A percentile compares a stretch with the other conserved stretches of the same genome.
Evolutionary conservation across 2,329 filamentous ascomycete species (phyloP).

Genomic region (Cryphonectria japonica): DNA sequence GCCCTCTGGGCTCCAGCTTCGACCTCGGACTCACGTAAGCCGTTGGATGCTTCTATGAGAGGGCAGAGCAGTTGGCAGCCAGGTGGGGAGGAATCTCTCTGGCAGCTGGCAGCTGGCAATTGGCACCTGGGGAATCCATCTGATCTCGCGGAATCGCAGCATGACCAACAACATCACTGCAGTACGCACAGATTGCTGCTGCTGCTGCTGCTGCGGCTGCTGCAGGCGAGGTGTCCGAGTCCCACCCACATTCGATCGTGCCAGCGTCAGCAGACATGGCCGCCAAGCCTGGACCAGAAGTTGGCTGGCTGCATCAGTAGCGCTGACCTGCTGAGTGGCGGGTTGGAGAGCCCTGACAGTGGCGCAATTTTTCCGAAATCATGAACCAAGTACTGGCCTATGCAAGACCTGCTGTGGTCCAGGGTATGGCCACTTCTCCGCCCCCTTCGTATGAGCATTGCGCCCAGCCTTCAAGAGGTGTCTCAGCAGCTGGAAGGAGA

Average conservation of each 20-base stretch:
- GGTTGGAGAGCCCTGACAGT: neutral
- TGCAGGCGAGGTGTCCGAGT: neutral
- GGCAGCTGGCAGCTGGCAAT: conserved; percentile 1
- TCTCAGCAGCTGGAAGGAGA: neutral
- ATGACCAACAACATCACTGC: neutral
- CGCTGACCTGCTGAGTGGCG: neutral
- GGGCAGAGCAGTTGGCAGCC: neutral
- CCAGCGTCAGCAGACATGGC: conserved; percentile 9
- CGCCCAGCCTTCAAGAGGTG: neutral
- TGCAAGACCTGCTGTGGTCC: no score
- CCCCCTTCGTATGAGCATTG: neutral
- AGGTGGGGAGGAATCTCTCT: neutral
- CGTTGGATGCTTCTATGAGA: neutral
- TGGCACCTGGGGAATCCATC: neutral
- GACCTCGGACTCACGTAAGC: conserved; percentile 15
- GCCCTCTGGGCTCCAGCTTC: neutral
- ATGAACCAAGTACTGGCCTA: no score
- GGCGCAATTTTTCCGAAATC: neutral
- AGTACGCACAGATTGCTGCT: neutral
- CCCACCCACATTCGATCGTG: neutral
- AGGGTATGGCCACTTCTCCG: neutral
- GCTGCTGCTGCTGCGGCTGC: neutral
- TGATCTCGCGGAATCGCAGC: neutral
- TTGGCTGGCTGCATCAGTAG: neutral
- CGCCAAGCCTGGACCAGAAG: neutral